Evolutionary conservation across 2,329 filamentous ascomycete genomes (phyloP).

Genomic region (Diaporthe caulivora): DNA sequence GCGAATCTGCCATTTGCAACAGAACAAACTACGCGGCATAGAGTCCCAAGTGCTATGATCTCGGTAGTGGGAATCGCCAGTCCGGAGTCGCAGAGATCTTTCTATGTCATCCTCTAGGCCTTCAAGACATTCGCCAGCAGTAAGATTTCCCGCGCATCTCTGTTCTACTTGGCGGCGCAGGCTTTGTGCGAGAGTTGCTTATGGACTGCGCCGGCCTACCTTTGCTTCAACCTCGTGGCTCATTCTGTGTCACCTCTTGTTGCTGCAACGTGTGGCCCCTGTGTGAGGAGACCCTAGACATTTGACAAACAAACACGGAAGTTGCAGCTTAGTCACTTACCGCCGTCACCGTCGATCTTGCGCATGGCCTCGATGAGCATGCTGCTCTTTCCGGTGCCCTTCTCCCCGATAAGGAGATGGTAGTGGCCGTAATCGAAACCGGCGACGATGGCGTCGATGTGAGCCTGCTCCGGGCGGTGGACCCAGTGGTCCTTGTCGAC

Average conservation of each 20-base stretch:
- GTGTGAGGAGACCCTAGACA: background rate
- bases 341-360: constrained; percentile 86
- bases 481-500: constrained; percentile 79
- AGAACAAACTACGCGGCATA: background rate
- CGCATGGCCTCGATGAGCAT: constrained; percentile 97
- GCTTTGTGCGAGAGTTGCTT: background rate
- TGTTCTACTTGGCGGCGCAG: background rate
- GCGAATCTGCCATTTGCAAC: background rate
- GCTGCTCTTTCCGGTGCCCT: constrained; percentile 95
- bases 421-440: constrained; percentile 85
- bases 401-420: constrained; percentile 91
- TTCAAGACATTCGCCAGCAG: background rate
- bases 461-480: constrained; percentile 81
- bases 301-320: background rate
- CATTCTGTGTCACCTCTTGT: background rate
- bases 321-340: background rate
- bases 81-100: background rate
- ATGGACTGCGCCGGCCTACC: background rate
- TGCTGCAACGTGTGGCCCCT: background rate
- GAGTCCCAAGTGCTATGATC: background rate
- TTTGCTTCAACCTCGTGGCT: background rate
- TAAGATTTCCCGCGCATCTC: background rate
- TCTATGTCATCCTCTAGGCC: background rate
- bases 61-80: background rate
- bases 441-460: constrained; percentile 84